phyloP scores from a whole-genome alignment of 2,329 filamentous ascomycete genomes.

The Davidsoniella neocaledoniae region DNA sequence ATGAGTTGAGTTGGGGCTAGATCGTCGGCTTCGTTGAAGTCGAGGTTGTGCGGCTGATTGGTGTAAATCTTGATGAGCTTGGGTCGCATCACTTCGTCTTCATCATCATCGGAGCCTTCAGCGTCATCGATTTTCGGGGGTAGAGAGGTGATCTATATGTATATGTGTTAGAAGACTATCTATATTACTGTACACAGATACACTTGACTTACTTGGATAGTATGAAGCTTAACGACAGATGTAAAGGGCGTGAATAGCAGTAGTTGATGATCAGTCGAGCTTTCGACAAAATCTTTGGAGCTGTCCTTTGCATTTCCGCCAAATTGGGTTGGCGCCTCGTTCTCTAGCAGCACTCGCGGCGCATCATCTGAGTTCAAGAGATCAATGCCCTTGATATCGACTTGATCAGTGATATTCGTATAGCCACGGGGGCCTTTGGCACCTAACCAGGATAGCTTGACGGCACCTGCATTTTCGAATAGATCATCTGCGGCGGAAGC shows the following conservation, averaged over 20 bases:
- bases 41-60: slow-evolving; percentile 78
- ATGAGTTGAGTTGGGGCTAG: slow-evolving; percentile 66
- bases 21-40: slow-evolving; percentile 89
- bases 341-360: slow-evolving; percentile 51
- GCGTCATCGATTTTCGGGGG: slow-evolving; percentile 26
- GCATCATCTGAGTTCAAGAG: slow-evolving; percentile 70
- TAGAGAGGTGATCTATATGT: slow-evolving; percentile 62
- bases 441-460: slow-evolving; percentile 46
- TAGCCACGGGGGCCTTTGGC: slow-evolving; percentile 65
- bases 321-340: neutral
- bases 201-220: slow-evolving; percentile 39
- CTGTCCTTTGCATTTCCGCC: slow-evolving; percentile 29
- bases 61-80: slow-evolving; percentile 71
- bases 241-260: slow-evolving; percentile 88
- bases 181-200: slow-evolving; percentile 12
- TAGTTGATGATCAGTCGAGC: slow-evolving; percentile 91
- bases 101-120: slow-evolving; percentile 31
- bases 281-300: slow-evolving; percentile 71
- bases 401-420: slow-evolving; percentile 62
- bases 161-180: slow-evolving; percentile 4
- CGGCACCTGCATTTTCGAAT: neutral
- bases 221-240: slow-evolving; percentile 75
- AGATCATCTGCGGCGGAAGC: too few species aligned
- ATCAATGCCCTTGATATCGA: slow-evolving; percentile 67
- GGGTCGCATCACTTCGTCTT: slow-evolving; percentile 70